Conservation (phyloP, 148 eudicot genomes). For the Fagopyrum tataricum region DNA sequence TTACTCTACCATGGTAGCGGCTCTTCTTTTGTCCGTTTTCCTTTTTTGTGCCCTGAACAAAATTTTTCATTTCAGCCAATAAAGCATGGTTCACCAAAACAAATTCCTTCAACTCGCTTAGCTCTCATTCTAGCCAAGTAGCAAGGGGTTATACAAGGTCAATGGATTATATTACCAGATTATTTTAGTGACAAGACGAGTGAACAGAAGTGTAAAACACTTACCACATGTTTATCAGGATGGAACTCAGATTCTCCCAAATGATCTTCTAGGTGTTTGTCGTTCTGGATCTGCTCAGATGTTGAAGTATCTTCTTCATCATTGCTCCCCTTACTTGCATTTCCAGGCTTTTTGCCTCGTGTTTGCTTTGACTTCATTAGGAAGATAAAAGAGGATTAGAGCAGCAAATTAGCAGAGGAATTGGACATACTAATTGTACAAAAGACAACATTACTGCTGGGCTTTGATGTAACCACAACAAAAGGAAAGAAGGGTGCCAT, state of each 20-base stretch:
- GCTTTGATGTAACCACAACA: not conserved
- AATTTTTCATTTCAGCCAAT: not conserved
- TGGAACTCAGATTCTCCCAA: conserved; percentile 36
- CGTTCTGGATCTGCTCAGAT: conserved; percentile 44
- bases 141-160: not conserved
- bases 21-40: conserved; percentile 55
- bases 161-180: not conserved
- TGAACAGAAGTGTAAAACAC: conserved; percentile 15
- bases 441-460: not conserved
- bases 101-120: not conserved
- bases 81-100: not conserved
- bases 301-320: conserved; percentile 59
- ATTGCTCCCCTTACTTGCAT: conserved; percentile 43
- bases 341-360: conserved; percentile 56
- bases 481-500: not conserved
- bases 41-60: conserved; percentile 28
- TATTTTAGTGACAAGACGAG: not conserved
- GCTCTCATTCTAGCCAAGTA: not conserved
- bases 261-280: conserved; percentile 47
- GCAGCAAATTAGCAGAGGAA: not conserved
- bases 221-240: conserved; percentile 44
- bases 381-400: not conserved
- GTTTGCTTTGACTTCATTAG: conserved; percentile 49
- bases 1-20: conserved; percentile 53
- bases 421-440: not conserved